Conservation (phyloP, 352 stramenopile species). For the Plasmopara halstedii region DNA sequence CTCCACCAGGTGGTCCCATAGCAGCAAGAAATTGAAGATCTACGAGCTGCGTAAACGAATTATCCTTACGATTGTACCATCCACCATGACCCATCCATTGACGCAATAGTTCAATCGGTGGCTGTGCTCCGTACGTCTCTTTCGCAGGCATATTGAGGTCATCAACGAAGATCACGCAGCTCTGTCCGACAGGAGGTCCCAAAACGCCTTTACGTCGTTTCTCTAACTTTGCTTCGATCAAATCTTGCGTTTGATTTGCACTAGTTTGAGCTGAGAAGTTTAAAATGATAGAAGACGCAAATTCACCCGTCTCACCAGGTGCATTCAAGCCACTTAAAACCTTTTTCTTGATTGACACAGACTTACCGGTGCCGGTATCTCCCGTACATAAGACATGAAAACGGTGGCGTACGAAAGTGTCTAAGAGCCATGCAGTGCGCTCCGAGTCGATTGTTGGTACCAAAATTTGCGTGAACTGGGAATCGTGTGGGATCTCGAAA, state of each 20-base stretch:
- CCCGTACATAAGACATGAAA: slow-evolving; percentile 88
- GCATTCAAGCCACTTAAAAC: slow-evolving; percentile 71
- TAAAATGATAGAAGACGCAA: slow-evolving; percentile 82
- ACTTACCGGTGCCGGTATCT: slow-evolving; percentile 92
- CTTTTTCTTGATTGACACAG: slow-evolving; percentile 91
- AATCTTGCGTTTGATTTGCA: slow-evolving; percentile 91
- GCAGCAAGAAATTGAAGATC: slow-evolving; percentile 91
- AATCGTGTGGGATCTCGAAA: slow-evolving; percentile 61
- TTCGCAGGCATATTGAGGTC: slow-evolving; percentile 94
- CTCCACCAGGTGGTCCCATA: slow-evolving; percentile 89
- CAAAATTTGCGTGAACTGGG: slow-evolving; percentile 84
- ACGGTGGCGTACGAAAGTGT: slow-evolving; percentile 81
- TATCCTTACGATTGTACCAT: slow-evolving; percentile 93
- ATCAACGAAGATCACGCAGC: slow-evolving; percentile 90
- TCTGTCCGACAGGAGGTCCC: slow-evolving; percentile 84
- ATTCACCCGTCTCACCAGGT: slow-evolving; percentile 23
- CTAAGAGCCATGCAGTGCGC: slow-evolving; percentile 87
- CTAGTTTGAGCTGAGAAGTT: slow-evolving; percentile 92
- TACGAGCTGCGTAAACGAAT: slow-evolving; percentile 88
- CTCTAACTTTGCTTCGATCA: slow-evolving; percentile 92
- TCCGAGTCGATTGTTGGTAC: slow-evolving; percentile 92
- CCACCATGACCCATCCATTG: slow-evolving; percentile 93
- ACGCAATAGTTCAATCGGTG: slow-evolving; percentile 88
- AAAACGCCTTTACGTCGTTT: slow-evolving; percentile 91
- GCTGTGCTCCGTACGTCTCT: slow-evolving; percentile 90